These are phyloP conservation scores for Pseudoscleropodium purum DNA, from an alignment of 225 moss, liverwort and hornwort species.

Conservation along the genomic window DNA sequence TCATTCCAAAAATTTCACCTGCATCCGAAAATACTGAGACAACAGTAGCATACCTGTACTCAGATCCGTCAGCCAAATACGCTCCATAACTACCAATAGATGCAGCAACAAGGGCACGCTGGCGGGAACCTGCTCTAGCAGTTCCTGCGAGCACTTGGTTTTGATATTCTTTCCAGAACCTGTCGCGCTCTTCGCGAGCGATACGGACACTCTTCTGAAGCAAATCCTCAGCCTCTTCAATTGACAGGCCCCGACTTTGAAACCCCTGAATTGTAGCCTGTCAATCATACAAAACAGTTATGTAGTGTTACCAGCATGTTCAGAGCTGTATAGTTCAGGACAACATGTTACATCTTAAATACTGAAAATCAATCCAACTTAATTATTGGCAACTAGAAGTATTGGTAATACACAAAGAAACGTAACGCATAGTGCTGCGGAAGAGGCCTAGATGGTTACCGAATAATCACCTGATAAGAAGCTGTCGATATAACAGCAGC, in stretches of 20 bases:
- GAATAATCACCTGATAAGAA: slow-evolving; percentile 71
- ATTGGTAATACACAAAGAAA: neutral
- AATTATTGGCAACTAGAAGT: neutral
- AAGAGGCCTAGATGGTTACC: neutral
- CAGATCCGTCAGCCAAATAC: slow-evolving; percentile 94
- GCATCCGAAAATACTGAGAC: neutral
- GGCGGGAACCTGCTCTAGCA: slow-evolving; percentile 40
- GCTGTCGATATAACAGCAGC: slow-evolving; percentile 81
- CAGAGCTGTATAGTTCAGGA: neutral
- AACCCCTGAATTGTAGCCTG: slow-evolving; percentile 93
- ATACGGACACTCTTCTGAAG: slow-evolving; percentile 65
- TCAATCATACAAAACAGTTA: neutral
- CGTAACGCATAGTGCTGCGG: neutral
- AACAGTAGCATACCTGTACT: slow-evolving; percentile 55
- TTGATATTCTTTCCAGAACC: slow-evolving; percentile 62
- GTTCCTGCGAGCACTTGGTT: slow-evolving; percentile 32
- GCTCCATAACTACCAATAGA: slow-evolving; percentile 98
- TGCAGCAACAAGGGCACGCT: slow-evolving; percentile 80
- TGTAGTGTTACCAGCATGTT: neutral
- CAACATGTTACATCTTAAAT: neutral
- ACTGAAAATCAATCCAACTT: neutral
- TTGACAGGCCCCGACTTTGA: slow-evolving; percentile 51
- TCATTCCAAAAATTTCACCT: neutral
- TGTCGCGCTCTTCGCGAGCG: slow-evolving; percentile 73
- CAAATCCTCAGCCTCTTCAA: slow-evolving; percentile 55